These are phyloP conservation scores for Berberis vulgaris DNA, from an alignment of 164 flowering plant genomes.

Conservation along the genomic window DNA sequence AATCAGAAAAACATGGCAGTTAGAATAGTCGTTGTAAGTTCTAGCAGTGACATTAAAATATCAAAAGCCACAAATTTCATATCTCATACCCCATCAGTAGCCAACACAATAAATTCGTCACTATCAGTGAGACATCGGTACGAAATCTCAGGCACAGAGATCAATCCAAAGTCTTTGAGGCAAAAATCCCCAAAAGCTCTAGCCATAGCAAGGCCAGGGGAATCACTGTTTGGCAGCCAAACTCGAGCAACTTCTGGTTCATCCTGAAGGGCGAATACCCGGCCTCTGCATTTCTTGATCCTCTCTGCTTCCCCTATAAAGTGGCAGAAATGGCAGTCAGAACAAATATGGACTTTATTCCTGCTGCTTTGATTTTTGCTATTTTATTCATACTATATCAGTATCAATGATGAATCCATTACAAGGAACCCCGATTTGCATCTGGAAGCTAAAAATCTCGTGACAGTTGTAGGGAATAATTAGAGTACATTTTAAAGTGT, in stretches of 20 bases:
- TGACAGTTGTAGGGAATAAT: too few relatives aligned
- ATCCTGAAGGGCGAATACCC: slow-evolving; percentile 90
- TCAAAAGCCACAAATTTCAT: background rate
- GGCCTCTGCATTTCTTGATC: slow-evolving; percentile 74
- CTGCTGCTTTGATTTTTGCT: too few relatives aligned
- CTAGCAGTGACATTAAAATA: too few relatives aligned
- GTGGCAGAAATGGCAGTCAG: background rate
- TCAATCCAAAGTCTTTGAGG: slow-evolving; percentile 93
- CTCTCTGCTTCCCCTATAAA: slow-evolving; percentile 81
- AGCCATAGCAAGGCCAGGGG: slow-evolving; percentile 99
- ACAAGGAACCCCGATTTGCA: too few relatives aligned
- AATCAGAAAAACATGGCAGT: too few relatives aligned
- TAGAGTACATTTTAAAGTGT: too few relatives aligned
- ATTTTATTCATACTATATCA: too few relatives aligned
- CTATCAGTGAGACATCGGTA: slow-evolving; percentile 58
- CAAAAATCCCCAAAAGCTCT: slow-evolving; percentile 99
- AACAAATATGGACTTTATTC: background rate
- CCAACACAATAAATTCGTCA: slow-evolving; percentile 89
- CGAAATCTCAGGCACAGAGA: slow-evolving; percentile 84
- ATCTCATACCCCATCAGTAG: slow-evolving; percentile 87
- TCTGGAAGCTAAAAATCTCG: too few relatives aligned
- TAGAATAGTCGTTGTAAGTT: too few relatives aligned
- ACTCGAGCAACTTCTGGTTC: slow-evolving; percentile 97
- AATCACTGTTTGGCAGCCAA: slow-evolving; percentile 83
- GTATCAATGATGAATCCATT: too few relatives aligned